Conservation (phyloP, 2,329 filamentous ascomycete genomes). For the Alternaria sp. region DNA sequence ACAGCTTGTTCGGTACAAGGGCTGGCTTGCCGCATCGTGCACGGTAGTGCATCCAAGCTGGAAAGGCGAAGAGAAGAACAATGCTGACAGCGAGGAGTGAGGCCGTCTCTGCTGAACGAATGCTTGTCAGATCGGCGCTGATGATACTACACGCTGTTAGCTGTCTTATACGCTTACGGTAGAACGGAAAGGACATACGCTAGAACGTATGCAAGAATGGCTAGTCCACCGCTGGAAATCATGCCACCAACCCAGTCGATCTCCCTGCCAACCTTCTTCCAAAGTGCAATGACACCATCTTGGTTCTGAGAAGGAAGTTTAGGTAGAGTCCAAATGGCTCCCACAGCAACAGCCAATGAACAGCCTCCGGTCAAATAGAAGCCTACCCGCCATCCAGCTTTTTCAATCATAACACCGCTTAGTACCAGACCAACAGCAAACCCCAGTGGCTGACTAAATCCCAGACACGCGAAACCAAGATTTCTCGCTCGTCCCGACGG, state of each 20-base stretch:
- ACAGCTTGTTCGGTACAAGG: slow-evolving; percentile 33
- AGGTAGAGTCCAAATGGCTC: slow-evolving; percentile 42
- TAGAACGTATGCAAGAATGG: slow-evolving; percentile 35
- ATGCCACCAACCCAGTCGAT: slow-evolving; percentile 43
- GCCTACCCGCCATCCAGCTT: slow-evolving; percentile 58
- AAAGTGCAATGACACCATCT: slow-evolving; percentile 1
- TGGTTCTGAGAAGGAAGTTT: slow-evolving; percentile 21
- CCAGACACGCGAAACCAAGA: slow-evolving; percentile 52
- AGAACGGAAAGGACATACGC: slow-evolving; percentile 26
- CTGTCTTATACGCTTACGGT: neutral
- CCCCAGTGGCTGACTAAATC: slow-evolving; percentile 58
- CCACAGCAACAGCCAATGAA: slow-evolving; percentile 41
- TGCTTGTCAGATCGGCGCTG: slow-evolving; percentile 33
- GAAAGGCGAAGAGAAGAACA: slow-evolving; percentile 38
- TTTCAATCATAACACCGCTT: slow-evolving; percentile 59
- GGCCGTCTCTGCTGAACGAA: slow-evolving; percentile 29
- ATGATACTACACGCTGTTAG: slow-evolving; percentile 29
- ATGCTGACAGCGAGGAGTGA: slow-evolving; percentile 35
- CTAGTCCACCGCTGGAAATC: slow-evolving; percentile 35
- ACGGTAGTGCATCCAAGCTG: slow-evolving; percentile 44
- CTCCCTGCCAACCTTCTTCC: slow-evolving; percentile 27
- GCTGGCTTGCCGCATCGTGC: slow-evolving; percentile 25
- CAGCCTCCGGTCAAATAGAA: slow-evolving; percentile 53
- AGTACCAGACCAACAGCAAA: slow-evolving; percentile 62
- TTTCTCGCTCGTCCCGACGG: slow-evolving; percentile 37